Evolutionary conservation across 2,329 filamentous ascomycete genomes (phyloP).

Genomic region (Ophioceras dolichostomum): DNA sequence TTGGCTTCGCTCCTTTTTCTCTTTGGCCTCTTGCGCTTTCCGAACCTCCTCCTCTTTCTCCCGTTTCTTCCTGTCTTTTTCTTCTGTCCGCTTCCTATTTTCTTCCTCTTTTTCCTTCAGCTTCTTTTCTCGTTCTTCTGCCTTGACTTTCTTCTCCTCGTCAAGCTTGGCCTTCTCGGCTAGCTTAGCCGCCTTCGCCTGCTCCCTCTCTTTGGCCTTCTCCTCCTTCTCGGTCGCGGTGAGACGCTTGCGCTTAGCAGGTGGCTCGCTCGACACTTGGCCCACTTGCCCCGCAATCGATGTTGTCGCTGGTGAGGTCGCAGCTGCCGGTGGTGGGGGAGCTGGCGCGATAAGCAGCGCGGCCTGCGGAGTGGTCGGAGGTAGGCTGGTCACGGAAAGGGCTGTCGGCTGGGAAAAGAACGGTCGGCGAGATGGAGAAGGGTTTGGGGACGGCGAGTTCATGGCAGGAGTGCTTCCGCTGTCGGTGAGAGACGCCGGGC

Average conservation of each 20-base stretch:
- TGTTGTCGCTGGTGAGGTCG: background rate
- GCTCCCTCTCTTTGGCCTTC: constrained; percentile 18
- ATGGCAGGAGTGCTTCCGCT: constrained; percentile 24
- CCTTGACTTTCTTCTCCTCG: constrained; percentile 21
- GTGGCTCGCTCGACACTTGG: constrained; percentile 16
- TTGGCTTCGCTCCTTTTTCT: constrained; percentile 37
- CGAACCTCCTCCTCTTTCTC: constrained; percentile 40
- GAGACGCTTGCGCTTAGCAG: constrained; percentile 33
- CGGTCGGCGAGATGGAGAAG: constrained; percentile 14
- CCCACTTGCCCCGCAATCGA: no score
- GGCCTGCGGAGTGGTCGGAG: constrained; percentile 3
- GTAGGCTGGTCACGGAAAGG: background rate
- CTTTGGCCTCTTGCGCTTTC: constrained; percentile 26
- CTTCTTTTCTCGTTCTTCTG: constrained; percentile 21
- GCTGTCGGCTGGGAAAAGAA: constrained; percentile 3
- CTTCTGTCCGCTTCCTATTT: constrained; percentile 18
- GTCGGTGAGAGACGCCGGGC: constrained; percentile 26
- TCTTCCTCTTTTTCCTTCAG: constrained; percentile 30
- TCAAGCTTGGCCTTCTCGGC: constrained; percentile 23
- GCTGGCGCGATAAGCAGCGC: background rate
- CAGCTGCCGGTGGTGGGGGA: background rate
- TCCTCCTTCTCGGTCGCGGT: constrained; percentile 22
- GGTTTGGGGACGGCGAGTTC: constrained; percentile 21
- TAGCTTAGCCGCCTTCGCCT: constrained; percentile 20
- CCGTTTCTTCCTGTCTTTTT: constrained; percentile 31